Evolutionary conservation across 2,329 filamentous ascomycete species (phyloP).

Genomic region (Didymella lethalis): DNA sequence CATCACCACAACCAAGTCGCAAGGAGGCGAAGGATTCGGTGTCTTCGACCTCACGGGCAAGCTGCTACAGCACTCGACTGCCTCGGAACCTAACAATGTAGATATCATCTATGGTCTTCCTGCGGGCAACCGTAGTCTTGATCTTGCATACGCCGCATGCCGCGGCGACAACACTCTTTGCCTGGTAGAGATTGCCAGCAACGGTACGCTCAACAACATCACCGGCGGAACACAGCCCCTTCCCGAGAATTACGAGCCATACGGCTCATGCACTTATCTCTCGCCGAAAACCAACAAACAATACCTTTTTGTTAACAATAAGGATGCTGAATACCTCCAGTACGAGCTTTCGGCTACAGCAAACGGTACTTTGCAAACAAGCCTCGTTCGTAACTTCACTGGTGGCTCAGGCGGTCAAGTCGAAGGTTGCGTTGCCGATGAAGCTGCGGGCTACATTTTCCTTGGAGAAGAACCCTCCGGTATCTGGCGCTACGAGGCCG

Average conservation of each 20-base stretch:
- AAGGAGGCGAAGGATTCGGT: slow-evolving; percentile 57
- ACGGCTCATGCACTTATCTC: slow-evolving; percentile 62
- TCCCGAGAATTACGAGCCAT: slow-evolving; percentile 57
- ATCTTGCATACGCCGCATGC: slow-evolving; percentile 62
- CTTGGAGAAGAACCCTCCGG: slow-evolving; percentile 62
- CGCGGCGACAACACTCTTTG: slow-evolving; percentile 62
- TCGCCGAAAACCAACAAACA: slow-evolving; percentile 59
- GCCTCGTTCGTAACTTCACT: slow-evolving; percentile 60
- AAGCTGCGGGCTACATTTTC: slow-evolving; percentile 60
- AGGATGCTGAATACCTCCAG: slow-evolving; percentile 63
- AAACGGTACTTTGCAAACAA: slow-evolving; percentile 55
- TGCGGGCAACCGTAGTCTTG: slow-evolving; percentile 54
- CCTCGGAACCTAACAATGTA: slow-evolving; percentile 62
- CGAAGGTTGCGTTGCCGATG: slow-evolving; percentile 63
- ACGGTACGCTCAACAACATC: slow-evolving; percentile 56
- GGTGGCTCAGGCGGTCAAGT: slow-evolving; percentile 62
- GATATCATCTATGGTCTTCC: slow-evolving; percentile 62
- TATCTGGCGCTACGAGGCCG: slow-evolving; percentile 62
- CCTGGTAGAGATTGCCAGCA: slow-evolving; percentile 59
- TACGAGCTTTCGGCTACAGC: slow-evolving; percentile 56
- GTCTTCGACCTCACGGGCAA: slow-evolving; percentile 61
- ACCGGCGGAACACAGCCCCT: slow-evolving; percentile 58
- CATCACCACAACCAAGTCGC: slow-evolving; percentile 62
- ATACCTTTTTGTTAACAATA: slow-evolving; percentile 64
- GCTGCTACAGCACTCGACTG: slow-evolving; percentile 55